Evolutionary conservation across 208 protist genomes (phyloP).

Genomic region (Trypanosoma melophagium): DNA sequence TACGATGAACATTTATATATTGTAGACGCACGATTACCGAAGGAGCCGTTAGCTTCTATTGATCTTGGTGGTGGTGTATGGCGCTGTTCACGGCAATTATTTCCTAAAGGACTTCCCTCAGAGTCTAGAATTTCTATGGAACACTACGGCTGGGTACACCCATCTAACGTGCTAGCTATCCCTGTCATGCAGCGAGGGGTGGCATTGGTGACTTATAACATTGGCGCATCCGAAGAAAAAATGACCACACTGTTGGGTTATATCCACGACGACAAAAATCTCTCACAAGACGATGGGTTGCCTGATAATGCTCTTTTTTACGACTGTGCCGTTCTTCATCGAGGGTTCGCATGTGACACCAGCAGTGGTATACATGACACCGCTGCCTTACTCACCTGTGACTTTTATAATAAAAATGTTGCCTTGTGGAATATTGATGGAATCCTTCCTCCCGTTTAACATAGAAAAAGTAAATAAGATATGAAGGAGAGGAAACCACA

Average conservation of each 20-base stretch:
- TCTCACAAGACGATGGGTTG: slow-evolving; percentile 1
- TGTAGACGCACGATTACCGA: slow-evolving; percentile 54
- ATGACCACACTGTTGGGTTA: slow-evolving; percentile 41
- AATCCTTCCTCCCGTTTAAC: slow-evolving; percentile 5
- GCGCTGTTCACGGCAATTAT: slow-evolving; percentile 62
- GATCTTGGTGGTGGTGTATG: slow-evolving; percentile 79
- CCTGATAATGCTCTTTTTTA: slow-evolving; percentile 65
- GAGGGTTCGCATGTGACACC: neutral
- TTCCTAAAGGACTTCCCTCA: neutral
- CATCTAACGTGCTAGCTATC: slow-evolving; percentile 50
- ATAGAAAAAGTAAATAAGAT: neutral
- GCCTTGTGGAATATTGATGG: slow-evolving; percentile 52
- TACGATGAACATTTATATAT: slow-evolving; percentile 83
- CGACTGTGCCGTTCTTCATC: slow-evolving; percentile 60
- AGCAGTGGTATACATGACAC: neutral
- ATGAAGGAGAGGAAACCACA: neutral
- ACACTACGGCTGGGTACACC: slow-evolving; percentile 41
- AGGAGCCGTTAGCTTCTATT: slow-evolving; percentile 44
- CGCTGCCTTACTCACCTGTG: slow-evolving; percentile 52
- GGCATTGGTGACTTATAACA: slow-evolving; percentile 65
- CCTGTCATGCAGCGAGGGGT: slow-evolving; percentile 87
- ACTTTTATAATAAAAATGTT: slow-evolving; percentile 79
- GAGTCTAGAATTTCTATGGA: slow-evolving; percentile 7
- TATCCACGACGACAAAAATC: slow-evolving; percentile 9
- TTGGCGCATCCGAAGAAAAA: slow-evolving; percentile 24